Evolutionary conservation across 805 yeast species (phyloP), one percentile per base, ranked within the genome.

Genomic region (Tanozyma kutaoensis): DNA sequence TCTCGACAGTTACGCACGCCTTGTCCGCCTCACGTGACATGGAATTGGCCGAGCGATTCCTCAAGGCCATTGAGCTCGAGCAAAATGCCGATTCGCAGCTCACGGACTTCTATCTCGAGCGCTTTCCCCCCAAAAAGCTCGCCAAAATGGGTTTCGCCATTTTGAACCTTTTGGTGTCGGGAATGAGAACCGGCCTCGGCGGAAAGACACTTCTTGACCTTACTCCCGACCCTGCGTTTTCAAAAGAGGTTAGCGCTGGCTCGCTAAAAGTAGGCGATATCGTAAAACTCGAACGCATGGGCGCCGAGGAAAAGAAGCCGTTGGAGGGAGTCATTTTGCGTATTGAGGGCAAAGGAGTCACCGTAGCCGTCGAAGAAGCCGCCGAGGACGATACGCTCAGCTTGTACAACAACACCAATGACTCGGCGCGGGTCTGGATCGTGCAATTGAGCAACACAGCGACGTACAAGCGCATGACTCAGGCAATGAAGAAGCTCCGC

Each of bases 401-500:
- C 9, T 49, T 76, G 7, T 51, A 55, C 26, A 67, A 64, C 32
- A 55, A 58, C 27, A 54, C 62, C 2, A 45, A 40, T 26, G 62
- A 55, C 24, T 32, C 31, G 24, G 42, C 42, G 3, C 59, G 76
- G 27, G 47, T 77, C 27, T 80, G 88, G 80, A 42, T 86, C 1
- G 76, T 72, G 10, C 71, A 77, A 40, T 48, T 76, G 17, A 61
- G 71, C 18, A 78, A 80, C 48, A 74, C 79, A 11, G 58, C 76
- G 15, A 76, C 91, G 0, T 76, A 76, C 44, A 75, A 75, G 40
- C 48, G 93, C 35, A 82, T 85, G 93, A 71, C 72, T 28, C 71
- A 76, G 9, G 72, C 91, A 1, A 58, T 84, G 72, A 62, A 75
- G 17, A 77, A 74, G 37, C 52, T 84, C 18, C 52, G 57, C 8